Percentiles rank a stretch among this genome's conserved stretches.
phyloP scores from a whole-genome alignment of 805 yeast genomes.

The Suhomyces xylopsoci region DNA sequence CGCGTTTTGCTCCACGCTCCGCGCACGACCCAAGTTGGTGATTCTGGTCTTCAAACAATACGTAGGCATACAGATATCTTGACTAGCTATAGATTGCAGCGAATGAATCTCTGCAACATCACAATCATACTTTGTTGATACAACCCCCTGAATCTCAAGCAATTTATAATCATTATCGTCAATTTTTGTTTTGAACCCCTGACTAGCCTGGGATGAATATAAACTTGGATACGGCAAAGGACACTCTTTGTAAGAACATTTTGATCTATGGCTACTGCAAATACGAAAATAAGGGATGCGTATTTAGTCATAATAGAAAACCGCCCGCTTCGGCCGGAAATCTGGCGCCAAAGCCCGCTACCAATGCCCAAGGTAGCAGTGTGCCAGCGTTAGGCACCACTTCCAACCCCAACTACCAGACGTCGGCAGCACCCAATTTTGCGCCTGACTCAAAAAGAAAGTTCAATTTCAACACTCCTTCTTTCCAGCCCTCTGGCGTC shows the following conservation, averaged over 20 bases:
- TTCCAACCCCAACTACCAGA: slow-evolving; percentile 27
- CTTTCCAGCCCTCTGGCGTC: slow-evolving; percentile 41
- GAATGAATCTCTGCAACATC: neutral
- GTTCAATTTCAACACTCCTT: slow-evolving; percentile 42
- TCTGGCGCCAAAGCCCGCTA: neutral
- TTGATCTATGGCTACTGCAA: slow-evolving; percentile 86
- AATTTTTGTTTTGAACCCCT: neutral
- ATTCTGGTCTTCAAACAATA: neutral
- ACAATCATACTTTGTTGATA: neutral
- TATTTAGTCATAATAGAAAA: slow-evolving; percentile 63
- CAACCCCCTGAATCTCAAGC: neutral
- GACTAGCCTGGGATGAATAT: slow-evolving; percentile 22
- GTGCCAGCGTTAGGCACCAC: slow-evolving; percentile 49
- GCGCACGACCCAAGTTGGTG: neutral
- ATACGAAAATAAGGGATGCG: slow-evolving; percentile 83
- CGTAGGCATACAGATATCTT: neutral
- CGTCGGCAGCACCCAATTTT: slow-evolving; percentile 4
- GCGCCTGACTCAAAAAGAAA: slow-evolving; percentile 25
- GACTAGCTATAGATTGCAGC: neutral
- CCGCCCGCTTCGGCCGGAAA: neutral
- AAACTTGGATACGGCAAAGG: slow-evolving; percentile 60
- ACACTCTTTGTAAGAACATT: slow-evolving; percentile 79
- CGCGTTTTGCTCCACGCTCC: neutral
- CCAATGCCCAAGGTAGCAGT: slow-evolving; percentile 12
- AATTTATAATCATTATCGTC: neutral